Evolutionary conservation across 345 rosid genomes (phyloP).

Genomic region (Ceriops decandra): DNA sequence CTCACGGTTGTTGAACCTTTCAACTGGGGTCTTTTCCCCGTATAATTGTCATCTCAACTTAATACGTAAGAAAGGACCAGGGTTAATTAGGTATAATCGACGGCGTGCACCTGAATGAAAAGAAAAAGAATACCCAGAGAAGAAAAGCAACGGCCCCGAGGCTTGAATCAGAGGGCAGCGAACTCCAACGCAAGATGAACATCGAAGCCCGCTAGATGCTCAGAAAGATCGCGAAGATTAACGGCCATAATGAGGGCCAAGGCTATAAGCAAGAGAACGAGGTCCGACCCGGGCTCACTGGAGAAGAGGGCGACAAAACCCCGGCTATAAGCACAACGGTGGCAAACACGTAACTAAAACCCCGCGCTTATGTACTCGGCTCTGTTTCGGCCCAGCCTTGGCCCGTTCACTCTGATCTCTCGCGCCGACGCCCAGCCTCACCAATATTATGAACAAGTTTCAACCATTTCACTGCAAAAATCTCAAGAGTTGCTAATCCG

Average conservation of each 20-base stretch:
- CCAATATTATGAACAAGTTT: conserved; percentile 37
- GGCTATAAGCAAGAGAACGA: conserved; percentile 59
- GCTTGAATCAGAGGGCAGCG: conserved; percentile 56
- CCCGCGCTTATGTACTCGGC: conserved; percentile 78
- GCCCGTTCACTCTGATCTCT: conserved; percentile 68
- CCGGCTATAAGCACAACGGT: conserved; percentile 54
- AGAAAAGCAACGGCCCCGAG: conserved; percentile 54
- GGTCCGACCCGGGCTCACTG: conserved; percentile 60
- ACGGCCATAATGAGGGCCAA: conserved; percentile 42
- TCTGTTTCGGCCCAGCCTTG: conserved; percentile 44
- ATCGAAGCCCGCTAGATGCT: conserved; percentile 78
- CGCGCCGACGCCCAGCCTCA: conserved; percentile 78
- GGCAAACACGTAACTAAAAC: conserved; percentile 51
- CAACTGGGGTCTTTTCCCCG: no score
- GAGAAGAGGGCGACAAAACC: conserved; percentile 67
- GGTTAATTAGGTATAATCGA: no score
- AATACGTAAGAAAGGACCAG: background rate
- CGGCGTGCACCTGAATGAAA: conserved; percentile 52
- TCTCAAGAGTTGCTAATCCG: no score
- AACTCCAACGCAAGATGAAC: conserved; percentile 76
- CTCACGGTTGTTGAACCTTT: no score
- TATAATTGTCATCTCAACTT: no score
- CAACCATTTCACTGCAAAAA: no score
- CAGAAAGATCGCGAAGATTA: conserved; percentile 67
- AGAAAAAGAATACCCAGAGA: conserved; percentile 54